Conservation (phyloP, 1,139 yeast species). For the Kodamaea sp. region DNA sequence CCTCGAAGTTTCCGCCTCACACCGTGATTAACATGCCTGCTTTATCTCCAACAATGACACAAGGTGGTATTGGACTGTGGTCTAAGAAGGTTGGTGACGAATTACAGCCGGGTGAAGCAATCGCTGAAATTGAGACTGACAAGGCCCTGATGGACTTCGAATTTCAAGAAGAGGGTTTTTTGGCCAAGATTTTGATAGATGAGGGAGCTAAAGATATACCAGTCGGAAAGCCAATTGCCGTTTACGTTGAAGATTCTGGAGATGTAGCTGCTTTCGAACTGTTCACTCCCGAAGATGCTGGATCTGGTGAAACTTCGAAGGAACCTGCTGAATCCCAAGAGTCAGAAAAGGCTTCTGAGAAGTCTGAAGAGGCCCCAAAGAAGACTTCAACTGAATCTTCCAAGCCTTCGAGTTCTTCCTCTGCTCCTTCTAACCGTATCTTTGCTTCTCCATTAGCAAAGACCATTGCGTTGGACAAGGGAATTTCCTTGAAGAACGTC, state of each 20-base stretch:
- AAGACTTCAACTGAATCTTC: conserved; percentile 21
- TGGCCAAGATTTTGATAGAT: conserved; percentile 85
- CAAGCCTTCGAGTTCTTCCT: conserved; percentile 23
- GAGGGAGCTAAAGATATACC: conserved; percentile 90
- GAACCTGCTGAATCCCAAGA: conserved; percentile 25
- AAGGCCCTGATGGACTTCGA: conserved; percentile 99
- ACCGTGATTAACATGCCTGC: conserved; percentile 87
- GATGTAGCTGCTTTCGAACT: conserved; percentile 87
- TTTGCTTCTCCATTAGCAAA: conserved; percentile 96
- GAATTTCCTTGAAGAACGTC: conserved; percentile 79
- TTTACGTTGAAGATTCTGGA: conserved; percentile 82
- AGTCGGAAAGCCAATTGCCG: conserved; percentile 95
- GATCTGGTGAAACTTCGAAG: conserved; percentile 49
- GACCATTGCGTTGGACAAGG: conserved; percentile 89
- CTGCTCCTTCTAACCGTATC: conserved; percentile 58
- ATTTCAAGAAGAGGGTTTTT: conserved; percentile 96
- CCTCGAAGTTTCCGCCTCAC: conserved; percentile 61
- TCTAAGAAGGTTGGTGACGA: conserved; percentile 84
- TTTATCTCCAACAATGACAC: conserved; percentile 96
- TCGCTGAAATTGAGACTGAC: conserved; percentile 97
- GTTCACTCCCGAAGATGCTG: conserved; percentile 85
- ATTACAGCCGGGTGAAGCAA: conserved; percentile 86
- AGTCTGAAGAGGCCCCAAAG: conserved; percentile 24
- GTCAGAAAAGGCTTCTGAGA: conserved; percentile 35
- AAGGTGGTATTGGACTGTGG: conserved; percentile 90